Base-by-base conservation (phyloP, 2,329 filamentous ascomycete genomes). In the Lachnum nothofagi region DNA sequence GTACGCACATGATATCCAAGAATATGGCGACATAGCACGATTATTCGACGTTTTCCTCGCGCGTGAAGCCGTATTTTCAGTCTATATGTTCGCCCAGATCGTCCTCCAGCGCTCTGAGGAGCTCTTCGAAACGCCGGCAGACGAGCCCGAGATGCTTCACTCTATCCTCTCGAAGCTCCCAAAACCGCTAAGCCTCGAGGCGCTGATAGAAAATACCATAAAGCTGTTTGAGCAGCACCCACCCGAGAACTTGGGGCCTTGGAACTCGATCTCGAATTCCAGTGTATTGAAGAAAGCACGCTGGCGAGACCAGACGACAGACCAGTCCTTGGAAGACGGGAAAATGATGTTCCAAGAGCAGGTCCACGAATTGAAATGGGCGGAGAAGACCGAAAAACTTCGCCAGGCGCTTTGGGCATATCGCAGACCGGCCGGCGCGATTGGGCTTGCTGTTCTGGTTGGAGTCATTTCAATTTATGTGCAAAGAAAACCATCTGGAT, bases 1-100 rank as follows among this genome's bases (percentile, higher is more conserved):
- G 73, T 98, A 96, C 67, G 90, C 93, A 16, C 93, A 98, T 69
- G 91, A 97, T 66, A 90, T 98, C 53, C 85, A 93, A 67, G 83
- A 85, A 35, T 96, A 95, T 65, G 80, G 80, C 54, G 86, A 91
- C 58, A 97, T 98, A 63, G 81, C 90, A 27, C 82, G 93, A 20
- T 73, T 98, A 1, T 98, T 96, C 66, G 93, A 98, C 70, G 91
- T 91, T 46, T 78, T 98, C 41, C 76, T 98, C 4, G 88, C 91
- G 3, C 81, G 80, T 42, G 88, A 94, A 66, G 88, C 91, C n/a
- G 85, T 87, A 33, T 89, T 95, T 62, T 84, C 84, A 16, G 78
- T 97, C 44, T 98, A 98, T 67, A 77, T 97, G 46, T 97, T 95
- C 68, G 89, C 90, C 1, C 86, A 88, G 64, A 91, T 95, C 54